Conservation (phyloP, 2,329 filamentous ascomycete species). For the Sclerotinia glacialis region DNA sequence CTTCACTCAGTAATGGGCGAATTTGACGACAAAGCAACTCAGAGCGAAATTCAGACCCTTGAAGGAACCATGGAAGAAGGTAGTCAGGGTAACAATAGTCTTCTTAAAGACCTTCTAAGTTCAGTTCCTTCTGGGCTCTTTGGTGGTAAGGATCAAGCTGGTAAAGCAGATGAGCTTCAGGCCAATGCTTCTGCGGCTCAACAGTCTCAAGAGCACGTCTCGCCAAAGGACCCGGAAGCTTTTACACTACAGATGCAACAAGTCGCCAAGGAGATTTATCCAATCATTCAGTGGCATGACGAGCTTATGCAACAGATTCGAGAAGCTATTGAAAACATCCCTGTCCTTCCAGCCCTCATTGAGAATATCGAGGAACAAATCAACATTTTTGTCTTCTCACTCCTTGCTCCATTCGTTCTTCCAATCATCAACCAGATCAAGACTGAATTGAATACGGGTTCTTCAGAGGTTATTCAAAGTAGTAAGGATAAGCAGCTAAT, state of each 20-base stretch:
- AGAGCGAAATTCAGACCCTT: constrained; percentile 85
- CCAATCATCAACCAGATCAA: constrained; percentile 86
- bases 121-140: constrained; percentile 81
- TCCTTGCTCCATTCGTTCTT: constrained; percentile 83
- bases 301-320: constrained; percentile 78
- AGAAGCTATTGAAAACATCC: constrained; percentile 78
- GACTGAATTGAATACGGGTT: constrained; percentile 79
- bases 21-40: constrained; percentile 84
- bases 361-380: constrained; percentile 86
- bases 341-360: constrained; percentile 77
- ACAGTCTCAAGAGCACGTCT: constrained; percentile 70
- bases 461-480: constrained; percentile 81
- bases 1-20: constrained; percentile 78
- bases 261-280: constrained; percentile 77
- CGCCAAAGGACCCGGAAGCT: constrained; percentile 77
- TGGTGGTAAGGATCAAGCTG: constrained; percentile 69
- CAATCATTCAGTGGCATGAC: constrained; percentile 88
- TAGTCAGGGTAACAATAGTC: constrained; percentile 63
- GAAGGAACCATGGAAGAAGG: constrained; percentile 74
- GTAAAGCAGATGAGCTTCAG: constrained; percentile 77
- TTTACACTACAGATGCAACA: constrained; percentile 75
- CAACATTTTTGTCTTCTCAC: constrained; percentile 85
- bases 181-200: constrained; percentile 70
- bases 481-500: constrained; percentile 80
- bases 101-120: constrained; percentile 75